Base-by-base conservation (phyloP, 1,284 basidiomycete genomes). In the Heterobasidion annosum region DNA sequence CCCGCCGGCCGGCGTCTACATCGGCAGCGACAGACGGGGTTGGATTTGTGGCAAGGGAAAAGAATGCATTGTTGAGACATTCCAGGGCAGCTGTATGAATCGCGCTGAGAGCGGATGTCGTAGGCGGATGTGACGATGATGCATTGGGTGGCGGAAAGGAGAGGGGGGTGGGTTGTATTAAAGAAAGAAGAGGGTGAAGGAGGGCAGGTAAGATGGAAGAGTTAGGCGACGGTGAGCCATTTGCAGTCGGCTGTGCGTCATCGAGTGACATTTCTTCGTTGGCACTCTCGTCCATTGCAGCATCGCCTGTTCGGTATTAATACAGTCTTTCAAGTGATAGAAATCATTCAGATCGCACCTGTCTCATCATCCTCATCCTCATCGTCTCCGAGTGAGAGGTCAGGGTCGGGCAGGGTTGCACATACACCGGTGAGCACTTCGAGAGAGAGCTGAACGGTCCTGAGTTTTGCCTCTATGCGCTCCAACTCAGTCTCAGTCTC, bases 11-110 rank as follows among this genome's bases (percentile, higher is more conserved):
- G 1, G 69, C 72, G 16, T 76, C 74, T 8, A 70, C 67, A 56
- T 85, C 79, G 5, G 68, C 67, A 7, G 70, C 60, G 7, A 77
- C 65, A 16, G 65, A 67, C 32, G 71, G 59, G 54, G 68, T 74
- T 9, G 72, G 70, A 2, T 71, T 68, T 0, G 78, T 67, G 3
- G 84, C 76, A 19, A 91, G 75, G 1, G 91, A 86, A 50, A 96
- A 75, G 63, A 95, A 87, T 13, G 94, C 76, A 68, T 98, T 97
- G 67, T 93, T 95, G 54, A 97, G 77, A 61, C 92, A 93, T 68
- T 96, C 93, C 50, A 95, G 75, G 7, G 93, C 91, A 57, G 85
- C 78, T 51, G 92, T 75, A 65, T 96, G 93, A 48, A 96, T 81
- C 1, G 85, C 80, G 57, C 85, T 81, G 42, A 96, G 78, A 7